Base-by-base conservation (phyloP, 2,329 filamentous ascomycete species). In the Camptophora hylomeconis region DNA sequence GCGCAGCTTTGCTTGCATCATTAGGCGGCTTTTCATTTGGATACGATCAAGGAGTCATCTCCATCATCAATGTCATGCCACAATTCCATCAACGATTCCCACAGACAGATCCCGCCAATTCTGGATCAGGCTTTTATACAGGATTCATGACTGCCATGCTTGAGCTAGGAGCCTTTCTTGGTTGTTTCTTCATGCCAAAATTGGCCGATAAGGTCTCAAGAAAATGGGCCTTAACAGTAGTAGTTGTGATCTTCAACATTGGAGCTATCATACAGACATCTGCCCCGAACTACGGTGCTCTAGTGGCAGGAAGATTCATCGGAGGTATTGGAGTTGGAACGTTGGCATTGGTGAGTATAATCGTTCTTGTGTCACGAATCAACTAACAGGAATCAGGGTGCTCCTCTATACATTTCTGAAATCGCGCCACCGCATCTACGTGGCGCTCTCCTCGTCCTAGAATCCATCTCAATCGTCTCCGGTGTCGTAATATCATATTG, bases 401-500 rank as follows among this genome's bases (percentile, higher is more conserved):
- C 36, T 5, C 36, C 36, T 8, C 8, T 41, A 13, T 43, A 43
- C 24, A 35, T 32, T 20, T 32, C 36, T 6, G 40, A 43, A 23
- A 41, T 43, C 14, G 28, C 33, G 10, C 40, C 40, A 4, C 39
- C 40, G 3, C 26, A 43, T 12, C 20, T 43, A 11, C 33, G 40
- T 24, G 57, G 56, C 2, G 45, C 53, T 2, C 44, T 60, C 4
- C 53, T 68, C 2, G 49, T 63, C 2, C 45, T 65, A 3, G 57
- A 65, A 32, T 53, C 61, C 26, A 49, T 65, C 32, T 52, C 48
- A 27, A 65, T 65, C 28, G 58, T 62, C 8, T 45, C 53, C 12
- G 61, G 64, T 2, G 61, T 60, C 32, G 57, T 68, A 3, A 50
- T 67, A 18, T 15, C 59, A 65, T 1, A 71, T 60, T 41, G 71